Evolutionary conservation across 169 alveolate species (phyloP), one percentile per base, ranked within the genome.

Genomic region (Cryptosporidium parvum): DNA sequence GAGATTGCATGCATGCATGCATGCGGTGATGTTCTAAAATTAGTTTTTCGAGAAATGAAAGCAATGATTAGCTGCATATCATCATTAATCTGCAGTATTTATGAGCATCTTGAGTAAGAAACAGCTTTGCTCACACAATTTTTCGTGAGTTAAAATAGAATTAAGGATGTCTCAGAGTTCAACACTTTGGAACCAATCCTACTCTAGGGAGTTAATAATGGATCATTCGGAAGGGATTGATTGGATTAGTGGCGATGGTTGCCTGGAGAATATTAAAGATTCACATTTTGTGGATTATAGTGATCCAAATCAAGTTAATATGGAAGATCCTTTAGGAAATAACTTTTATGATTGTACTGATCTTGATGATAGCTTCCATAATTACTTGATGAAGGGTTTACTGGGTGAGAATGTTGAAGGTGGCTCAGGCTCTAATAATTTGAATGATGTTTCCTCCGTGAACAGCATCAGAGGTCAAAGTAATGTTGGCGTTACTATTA

Each of bases 321-420:
- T 59, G 6, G 89, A 65, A 23, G 71, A 73, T 39, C 44, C 89
- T 9, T n/a, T 80, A 5, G 48, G 59, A 9, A 80, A 65, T 29
- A 65, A 48, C 26, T 80, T 80, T 42, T 80, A 80, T 42, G 89
- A 80, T 52, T 80, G 80, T 48, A 33, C 89, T 1, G 89, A 65
- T 6, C 68, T 80, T 37, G 89, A 80, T 62, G 89, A 80, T 16
- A 65, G 35, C 23, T 58, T 80, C 35, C 89, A 80, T 31, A 61
- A 14, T 65, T 80, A 80, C 53, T 16, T 80, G 53, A 44, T 80
- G 21, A 80, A 80, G 33, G 89, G 89, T 14, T 23, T 80, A 12
- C 16, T 80, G 45, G 89, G 80, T n/a, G 89, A 35, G 14, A 56
- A 26, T 56, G 12, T 56, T n/a, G 67, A 56, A 23, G 37, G 35